These are phyloP conservation scores for Shiraia bambusicola DNA, from an alignment of 2,329 filamentous ascomycete species.

Conservation along the genomic window DNA sequence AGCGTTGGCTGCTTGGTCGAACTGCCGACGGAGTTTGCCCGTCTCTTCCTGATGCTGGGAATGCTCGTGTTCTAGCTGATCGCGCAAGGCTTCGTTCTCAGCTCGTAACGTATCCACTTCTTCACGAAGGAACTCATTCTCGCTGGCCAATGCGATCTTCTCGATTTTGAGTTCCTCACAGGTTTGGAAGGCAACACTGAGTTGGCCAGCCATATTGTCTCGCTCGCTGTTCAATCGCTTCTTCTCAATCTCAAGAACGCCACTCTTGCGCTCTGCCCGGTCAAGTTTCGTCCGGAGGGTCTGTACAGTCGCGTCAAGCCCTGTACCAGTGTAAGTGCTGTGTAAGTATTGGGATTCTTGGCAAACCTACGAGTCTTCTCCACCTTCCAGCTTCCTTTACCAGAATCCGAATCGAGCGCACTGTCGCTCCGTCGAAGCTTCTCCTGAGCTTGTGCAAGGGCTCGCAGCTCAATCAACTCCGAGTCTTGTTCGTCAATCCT, in stretches of 20 bases:
- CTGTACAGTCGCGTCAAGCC: conserved; percentile 61
- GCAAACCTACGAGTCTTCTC: conserved; percentile 60
- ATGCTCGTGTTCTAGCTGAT: conserved; percentile 37
- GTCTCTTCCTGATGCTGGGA: conserved; percentile 40
- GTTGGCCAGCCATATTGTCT: conserved; percentile 64
- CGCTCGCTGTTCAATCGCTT: conserved; percentile 64
- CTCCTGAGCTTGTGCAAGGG: conserved; percentile 48
- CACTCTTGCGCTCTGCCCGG: conserved; percentile 62
- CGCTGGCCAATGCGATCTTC: conserved; percentile 42
- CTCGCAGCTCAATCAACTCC: conserved; percentile 54
- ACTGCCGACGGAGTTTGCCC: conserved; percentile 35
- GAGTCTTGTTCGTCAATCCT: conserved; percentile 54
- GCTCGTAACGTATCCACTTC: conserved; percentile 38
- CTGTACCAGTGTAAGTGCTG: conserved; percentile 39
- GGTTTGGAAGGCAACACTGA: conserved; percentile 61
- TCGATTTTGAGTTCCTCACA: conserved; percentile 54
- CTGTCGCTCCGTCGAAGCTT: conserved; percentile 49
- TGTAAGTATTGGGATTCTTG: background rate
- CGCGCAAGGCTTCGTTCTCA: conserved; percentile 38
- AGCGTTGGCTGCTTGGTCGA: conserved; percentile 36
- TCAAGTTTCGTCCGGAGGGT: conserved; percentile 63
- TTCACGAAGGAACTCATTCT: conserved; percentile 42
- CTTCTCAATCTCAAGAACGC: conserved; percentile 63
- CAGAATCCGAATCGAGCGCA: conserved; percentile 52
- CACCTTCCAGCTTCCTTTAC: conserved; percentile 40